Percentiles rank a stretch among this genome's conserved stretches.
Evolutionary conservation across 495 filamentous ascomycete species (phyloP).

Genomic region (Evansstolkia leycettana): DNA sequence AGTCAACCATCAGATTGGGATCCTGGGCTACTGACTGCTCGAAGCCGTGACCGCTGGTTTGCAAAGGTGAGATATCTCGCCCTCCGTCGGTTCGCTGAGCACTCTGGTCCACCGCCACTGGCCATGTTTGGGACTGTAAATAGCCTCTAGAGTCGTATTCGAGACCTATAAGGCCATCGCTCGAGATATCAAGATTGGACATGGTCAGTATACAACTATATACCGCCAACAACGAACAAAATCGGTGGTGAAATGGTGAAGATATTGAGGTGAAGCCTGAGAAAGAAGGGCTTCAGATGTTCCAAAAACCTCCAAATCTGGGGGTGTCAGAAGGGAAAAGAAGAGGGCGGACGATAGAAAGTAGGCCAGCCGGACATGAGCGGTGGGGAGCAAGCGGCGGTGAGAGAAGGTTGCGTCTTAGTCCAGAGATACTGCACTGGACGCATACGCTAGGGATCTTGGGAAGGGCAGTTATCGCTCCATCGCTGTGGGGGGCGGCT

Average conservation of each 20-base stretch:
- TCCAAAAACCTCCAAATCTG: conserved; percentile 18
- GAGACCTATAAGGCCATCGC: conserved; percentile 33
- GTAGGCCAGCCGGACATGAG: conserved; percentile 22
- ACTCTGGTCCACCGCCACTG: conserved; percentile 27
- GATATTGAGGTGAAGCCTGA: conserved; percentile 10
- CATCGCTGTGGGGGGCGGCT: conserved; percentile 13
- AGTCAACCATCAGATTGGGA: conserved; percentile 35
- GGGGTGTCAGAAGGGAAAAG: conserved; percentile 4
- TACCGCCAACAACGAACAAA: not conserved
- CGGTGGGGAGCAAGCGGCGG: conserved; percentile 36
- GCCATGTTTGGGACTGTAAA: conserved; percentile 31
- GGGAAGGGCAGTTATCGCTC: conserved; percentile 14
- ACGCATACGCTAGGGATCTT: conserved; percentile 27
- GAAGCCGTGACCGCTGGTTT: conserved; percentile 35
- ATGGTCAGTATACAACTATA: conserved; percentile 13
- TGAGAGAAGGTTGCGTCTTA: conserved; percentile 23
- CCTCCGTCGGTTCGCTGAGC: conserved; percentile 14
- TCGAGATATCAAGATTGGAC: conserved; percentile 33
- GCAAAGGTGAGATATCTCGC: conserved; percentile 32
- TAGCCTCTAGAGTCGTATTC: conserved; percentile 38
- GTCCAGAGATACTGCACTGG: conserved; percentile 1
- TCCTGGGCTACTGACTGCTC: conserved; percentile 31
- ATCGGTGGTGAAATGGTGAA: conserved; percentile 3
- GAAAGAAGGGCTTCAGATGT: conserved; percentile 13
- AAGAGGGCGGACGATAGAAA: conserved; percentile 11